Evolutionary conservation across 2,329 filamentous ascomycete genomes (phyloP).

Genomic region (Diaporthe vaccinii): DNA sequence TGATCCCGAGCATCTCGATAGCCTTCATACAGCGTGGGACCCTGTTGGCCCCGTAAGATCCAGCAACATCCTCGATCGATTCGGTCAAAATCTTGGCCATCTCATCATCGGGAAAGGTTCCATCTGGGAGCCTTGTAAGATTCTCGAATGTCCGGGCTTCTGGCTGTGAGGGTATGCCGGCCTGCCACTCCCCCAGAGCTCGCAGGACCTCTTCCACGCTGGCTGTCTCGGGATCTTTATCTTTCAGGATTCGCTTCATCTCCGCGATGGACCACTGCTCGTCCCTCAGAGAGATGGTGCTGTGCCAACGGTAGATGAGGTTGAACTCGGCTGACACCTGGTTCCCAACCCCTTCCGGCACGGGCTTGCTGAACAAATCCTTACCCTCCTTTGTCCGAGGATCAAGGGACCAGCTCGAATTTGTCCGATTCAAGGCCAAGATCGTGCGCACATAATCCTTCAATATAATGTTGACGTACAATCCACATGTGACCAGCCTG

Average conservation of each 20-base stretch:
- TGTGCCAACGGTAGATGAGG: conserved; percentile 76
- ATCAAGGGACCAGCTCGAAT: conserved; percentile 73
- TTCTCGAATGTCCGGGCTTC: conserved; percentile 62
- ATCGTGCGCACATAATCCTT: conserved; percentile 74
- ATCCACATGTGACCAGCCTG: conserved; percentile 64
- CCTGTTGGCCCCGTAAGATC: conserved; percentile 70
- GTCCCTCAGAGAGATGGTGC: conserved; percentile 70
- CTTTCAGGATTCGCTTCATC: conserved; percentile 61
- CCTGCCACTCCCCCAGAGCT: conserved; percentile 56
- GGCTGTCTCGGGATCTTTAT: conserved; percentile 51
- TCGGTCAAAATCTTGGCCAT: conserved; percentile 67
- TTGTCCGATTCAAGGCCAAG: conserved; percentile 69
- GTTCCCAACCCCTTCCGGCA: conserved; percentile 72
- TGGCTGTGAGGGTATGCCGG: conserved; percentile 57
- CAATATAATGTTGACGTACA: conserved; percentile 70
- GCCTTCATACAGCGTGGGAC: conserved; percentile 70
- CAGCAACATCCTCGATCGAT: conserved; percentile 71
- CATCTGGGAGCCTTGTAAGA: conserved; percentile 61
- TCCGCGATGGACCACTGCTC: conserved; percentile 73
- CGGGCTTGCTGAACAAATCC: conserved; percentile 57
- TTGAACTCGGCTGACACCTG: conserved; percentile 79
- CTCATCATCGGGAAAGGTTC: conserved; percentile 69
- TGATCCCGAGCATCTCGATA: conserved; percentile 74
- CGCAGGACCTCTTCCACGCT: conserved; percentile 54
- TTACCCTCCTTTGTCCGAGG: conserved; percentile 71